These are phyloP conservation scores for Penstemon davidsonii DNA, from an alignment of 257 asterid genomes.

Conservation along the genomic window DNA sequence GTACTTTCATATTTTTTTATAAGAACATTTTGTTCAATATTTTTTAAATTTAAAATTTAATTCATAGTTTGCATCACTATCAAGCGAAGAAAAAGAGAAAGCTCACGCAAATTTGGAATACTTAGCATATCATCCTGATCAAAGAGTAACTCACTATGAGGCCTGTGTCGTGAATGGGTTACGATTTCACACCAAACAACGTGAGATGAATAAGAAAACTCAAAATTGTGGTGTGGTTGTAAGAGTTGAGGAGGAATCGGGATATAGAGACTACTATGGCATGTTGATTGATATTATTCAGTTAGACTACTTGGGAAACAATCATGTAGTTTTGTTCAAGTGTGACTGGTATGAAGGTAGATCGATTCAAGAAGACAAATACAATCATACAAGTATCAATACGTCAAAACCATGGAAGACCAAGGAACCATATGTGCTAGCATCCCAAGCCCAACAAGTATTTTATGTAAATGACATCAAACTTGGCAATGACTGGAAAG, in stretches of 20 bases:
- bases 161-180: conserved; percentile 21
- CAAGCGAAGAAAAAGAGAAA: too few relatives aligned
- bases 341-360: not conserved
- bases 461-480: too few relatives aligned
- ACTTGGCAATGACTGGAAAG: too few relatives aligned
- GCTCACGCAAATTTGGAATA: not conserved
- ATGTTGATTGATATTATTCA: not conserved
- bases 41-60: too few relatives aligned
- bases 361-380: too few relatives aligned
- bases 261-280: too few relatives aligned
- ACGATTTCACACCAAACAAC: conserved; percentile 8
- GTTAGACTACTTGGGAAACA: conserved; percentile 9
- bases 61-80: too few relatives aligned
- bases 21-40: not conserved
- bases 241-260: not conserved
- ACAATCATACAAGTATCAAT: too few relatives aligned
- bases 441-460: too few relatives aligned
- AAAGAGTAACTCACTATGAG: conserved; percentile 17
- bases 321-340: conserved; percentile 9
- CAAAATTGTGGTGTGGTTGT: conserved; percentile 9
- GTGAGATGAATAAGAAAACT: conserved; percentile 2
- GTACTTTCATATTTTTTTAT: not conserved
- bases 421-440: too few relatives aligned
- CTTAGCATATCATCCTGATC: conserved; percentile 3
- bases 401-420: too few relatives aligned